A percentile compares a stretch with the other conserved stretches of the same genome.
phyloP scores from a whole-genome alignment of 2,329 filamentous ascomycete species.

The Trichoderma guizhouense region DNA sequence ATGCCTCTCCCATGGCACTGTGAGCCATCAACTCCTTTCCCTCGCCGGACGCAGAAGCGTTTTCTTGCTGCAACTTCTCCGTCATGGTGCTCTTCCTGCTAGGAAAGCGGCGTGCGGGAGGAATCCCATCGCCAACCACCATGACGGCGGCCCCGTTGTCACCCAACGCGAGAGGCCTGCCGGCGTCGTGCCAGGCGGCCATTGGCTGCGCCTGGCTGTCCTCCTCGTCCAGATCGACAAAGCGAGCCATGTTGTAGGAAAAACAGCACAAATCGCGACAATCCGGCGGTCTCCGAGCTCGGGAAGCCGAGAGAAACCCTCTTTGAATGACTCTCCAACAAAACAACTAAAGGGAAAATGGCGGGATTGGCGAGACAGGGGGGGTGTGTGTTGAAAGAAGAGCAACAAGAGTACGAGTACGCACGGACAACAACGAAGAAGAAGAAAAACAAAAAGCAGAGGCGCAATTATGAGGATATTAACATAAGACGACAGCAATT shows the following conservation, averaged over 20 bases:
- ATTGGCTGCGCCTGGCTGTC: constrained; percentile 16
- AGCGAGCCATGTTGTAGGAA: constrained; percentile 23
- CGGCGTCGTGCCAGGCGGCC: constrained; percentile 3
- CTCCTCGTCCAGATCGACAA: constrained; percentile 25
- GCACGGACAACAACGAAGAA: not conserved
- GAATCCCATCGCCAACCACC: not conserved
- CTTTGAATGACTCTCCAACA: not conserved
- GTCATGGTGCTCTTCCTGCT: constrained; percentile 8
- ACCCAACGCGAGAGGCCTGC: not conserved
- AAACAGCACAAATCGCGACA: not conserved
- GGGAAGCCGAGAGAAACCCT: not conserved
- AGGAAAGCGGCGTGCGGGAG: not conserved
- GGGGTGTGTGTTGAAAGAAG: not conserved
- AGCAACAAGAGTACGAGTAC: not conserved
- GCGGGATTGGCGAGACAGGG: not conserved
- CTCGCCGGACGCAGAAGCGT: not conserved
- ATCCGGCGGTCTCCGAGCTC: constrained; percentile 6
- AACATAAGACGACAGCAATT: constrained; percentile 13
- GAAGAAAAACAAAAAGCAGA: not conserved
- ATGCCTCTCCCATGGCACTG: constrained; percentile 30
- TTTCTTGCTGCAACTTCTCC: not conserved
- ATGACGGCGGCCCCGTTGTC: not conserved
- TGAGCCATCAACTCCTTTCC: not conserved
- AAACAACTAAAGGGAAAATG: not conserved
- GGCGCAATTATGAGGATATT: not conserved